Evolutionary conservation across 495 filamentous ascomycete genomes (phyloP).

Genomic region (Lophiostoma macrostomum): DNA sequence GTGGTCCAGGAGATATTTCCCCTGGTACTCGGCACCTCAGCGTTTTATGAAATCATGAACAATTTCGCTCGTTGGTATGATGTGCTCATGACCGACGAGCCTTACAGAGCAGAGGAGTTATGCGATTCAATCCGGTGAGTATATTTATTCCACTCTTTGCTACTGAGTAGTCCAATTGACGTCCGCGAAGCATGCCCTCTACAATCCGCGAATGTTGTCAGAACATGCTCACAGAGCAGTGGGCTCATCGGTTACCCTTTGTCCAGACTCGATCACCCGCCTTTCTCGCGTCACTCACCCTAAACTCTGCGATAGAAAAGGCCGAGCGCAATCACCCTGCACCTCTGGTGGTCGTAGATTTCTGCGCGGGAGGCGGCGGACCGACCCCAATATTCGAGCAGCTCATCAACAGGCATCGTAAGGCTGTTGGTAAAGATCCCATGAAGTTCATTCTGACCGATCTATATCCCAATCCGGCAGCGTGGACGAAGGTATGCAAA

Average conservation of each 20-base stretch:
- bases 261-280: slow-evolving; percentile 36
- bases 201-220: slow-evolving; percentile 30
- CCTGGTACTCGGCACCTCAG: too few relatives aligned
- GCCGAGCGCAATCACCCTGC: slow-evolving; percentile 2
- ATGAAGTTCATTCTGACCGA: slow-evolving; percentile 68
- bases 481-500: slow-evolving; percentile 55
- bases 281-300: slow-evolving; percentile 21
- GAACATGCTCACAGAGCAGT: slow-evolving; percentile 36
- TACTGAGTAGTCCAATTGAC: too few relatives aligned
- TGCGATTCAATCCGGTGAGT: too few relatives aligned
- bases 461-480: slow-evolving; percentile 61
- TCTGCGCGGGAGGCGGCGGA: slow-evolving; percentile 69
- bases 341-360: slow-evolving; percentile 55
- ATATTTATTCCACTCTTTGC: too few relatives aligned
- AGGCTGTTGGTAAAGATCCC: slow-evolving; percentile 21
- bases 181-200: slow-evolving; percentile 13
- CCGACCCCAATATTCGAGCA: slow-evolving; percentile 35
- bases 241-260: slow-evolving; percentile 35
- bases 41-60: too few relatives aligned
- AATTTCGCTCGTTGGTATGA: too few relatives aligned
- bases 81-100: too few relatives aligned
- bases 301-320: slow-evolving; percentile 26
- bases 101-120: too few relatives aligned
- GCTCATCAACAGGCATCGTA: slow-evolving; percentile 33
- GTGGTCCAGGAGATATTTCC: too few relatives aligned